Evolutionary conservation across 1,139 yeast genomes (phyloP), one percentile per base, ranked within the genome.

Genomic region (Blastobotrys indianensis): DNA sequence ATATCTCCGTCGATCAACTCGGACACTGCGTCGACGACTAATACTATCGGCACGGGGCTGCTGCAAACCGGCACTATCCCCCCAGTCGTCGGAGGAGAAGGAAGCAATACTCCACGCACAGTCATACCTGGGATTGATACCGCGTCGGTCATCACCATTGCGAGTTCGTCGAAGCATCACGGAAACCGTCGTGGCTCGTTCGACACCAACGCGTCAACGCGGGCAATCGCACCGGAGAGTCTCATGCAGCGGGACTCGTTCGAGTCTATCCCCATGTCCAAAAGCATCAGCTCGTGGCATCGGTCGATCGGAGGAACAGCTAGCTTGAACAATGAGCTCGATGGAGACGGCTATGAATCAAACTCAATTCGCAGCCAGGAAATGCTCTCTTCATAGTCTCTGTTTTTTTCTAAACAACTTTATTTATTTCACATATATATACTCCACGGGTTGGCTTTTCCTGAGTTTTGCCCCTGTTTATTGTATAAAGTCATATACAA

Each of bases 151-250:
- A 56, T 66, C 48, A 66, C 70, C 5, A 58, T 66, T 33, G 70
- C 70, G 15, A 61, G 67, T 17, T 64, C 69, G 20, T 63, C 69
- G 17, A 64, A 63, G 48, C 62, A 64, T 42, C 60, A 58, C 29
- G 37, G 41, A n/a, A 34, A 42, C 25, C 55, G 65, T 13, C 54
- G 69, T 36, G 54, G 64, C 32, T 63, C 68, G 8, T 56, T 66
- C 34, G 70, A 66, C 49, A 66, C 70, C 15, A 66, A 66, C 51
- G 70, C 70, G n/a, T 59, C 65, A 17, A 66, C 65, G 7, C 55
- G 62, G 37, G 70, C 67, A 9, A 55, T 66, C 37, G 67, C 68
- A 2, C 69, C 70, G 8, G 70, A 63, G 39, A 56, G 63, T n/a
- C 44, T 65, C 10, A 50, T 59, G 20, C 54, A 62, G 8, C 53